Evolutionary conservation across 306 rosid genomes (phyloP), one percentile per base, ranked within the genome.

Genomic region (Cucumis hystrix): DNA sequence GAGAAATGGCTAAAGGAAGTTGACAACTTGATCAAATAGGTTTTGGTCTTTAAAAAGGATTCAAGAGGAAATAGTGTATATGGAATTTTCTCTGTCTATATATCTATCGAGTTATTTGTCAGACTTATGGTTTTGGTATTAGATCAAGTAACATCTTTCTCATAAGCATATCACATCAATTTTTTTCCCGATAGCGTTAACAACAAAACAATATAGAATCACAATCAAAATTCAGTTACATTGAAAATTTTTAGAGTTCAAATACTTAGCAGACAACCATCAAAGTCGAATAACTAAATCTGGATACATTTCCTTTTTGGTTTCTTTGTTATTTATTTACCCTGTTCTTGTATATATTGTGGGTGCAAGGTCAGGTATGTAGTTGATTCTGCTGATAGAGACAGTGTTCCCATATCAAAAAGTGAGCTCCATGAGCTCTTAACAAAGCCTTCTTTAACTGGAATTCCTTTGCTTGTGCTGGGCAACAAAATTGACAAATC

Each of bases 401-500:
- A 95, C 83, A 88, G 91, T 45, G 88, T 92, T 85, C 97, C 96
- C 10, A 87, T 95, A 80, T 83, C 98, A 74, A 87, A 88, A 83
- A 90, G 87, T 8, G 97, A 95, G 85, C 96, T 95, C 67, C 91
- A 88, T 51, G 98, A 95, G 10, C 93, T 95, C 79, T 84, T 95
- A 79, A 87, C 83, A 66, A 92, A 89, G 78, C 92, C 96, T 33
- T 92, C 97, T 45, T 83, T 95, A 59, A 81, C 49, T 17, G 91
- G 89, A 57, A 91, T 90, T 82, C 98, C 97, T 57, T 80, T 91
- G 82, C 94, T 93, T 65, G 86, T 93, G 83, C 92, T 93, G 59
- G 98, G 97, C 76, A 93, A 93, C 87, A 93, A 93, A 87, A 86
- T 93, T 25, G 98, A 91, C 86, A 91, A 90, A 83, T 91, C 97